Percentiles rank a stretch among this genome's conserved stretches.
phyloP scores from a whole-genome alignment of 768 basidiomycete species.

The Tricholoma saponaceum region DNA sequence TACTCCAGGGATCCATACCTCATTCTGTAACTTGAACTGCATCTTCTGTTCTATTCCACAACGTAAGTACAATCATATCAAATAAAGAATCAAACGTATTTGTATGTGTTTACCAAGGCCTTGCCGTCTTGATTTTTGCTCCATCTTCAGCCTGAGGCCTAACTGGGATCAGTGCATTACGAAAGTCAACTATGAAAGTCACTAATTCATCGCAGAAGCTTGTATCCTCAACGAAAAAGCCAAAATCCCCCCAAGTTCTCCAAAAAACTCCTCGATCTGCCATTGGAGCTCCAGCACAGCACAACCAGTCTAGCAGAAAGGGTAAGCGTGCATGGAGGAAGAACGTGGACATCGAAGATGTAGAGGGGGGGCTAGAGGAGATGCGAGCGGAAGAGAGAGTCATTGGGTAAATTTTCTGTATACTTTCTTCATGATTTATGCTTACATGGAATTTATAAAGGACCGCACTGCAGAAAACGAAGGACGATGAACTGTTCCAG shows the following conservation, averaged over 20 bases:
- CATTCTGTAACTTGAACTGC: no score
- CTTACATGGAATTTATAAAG: constrained; percentile 29
- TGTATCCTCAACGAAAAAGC: constrained; percentile 2
- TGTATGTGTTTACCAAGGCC: no score
- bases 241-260: neutral
- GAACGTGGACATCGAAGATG: constrained; percentile 80
- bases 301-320: constrained; percentile 72
- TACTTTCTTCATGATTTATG: neutral
- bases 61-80: no score
- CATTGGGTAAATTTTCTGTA: constrained; percentile 53
- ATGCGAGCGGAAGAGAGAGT: constrained; percentile 79
- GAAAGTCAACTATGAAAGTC: neutral
- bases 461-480: constrained; percentile 58
- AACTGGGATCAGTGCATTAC: no score
- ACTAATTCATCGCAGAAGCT: neutral
- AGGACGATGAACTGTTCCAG: constrained; percentile 72
- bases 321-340: constrained; percentile 95
- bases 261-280: constrained; percentile 22
- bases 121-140: no score
- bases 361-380: constrained; percentile 73
- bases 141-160: no score
- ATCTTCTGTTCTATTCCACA: no score
- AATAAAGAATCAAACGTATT: no score
- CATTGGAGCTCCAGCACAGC: constrained; percentile 57
- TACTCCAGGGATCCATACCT: no score